Conservation (phyloP, 164 flowering plant species). For the Houttuynia cordata region DNA sequence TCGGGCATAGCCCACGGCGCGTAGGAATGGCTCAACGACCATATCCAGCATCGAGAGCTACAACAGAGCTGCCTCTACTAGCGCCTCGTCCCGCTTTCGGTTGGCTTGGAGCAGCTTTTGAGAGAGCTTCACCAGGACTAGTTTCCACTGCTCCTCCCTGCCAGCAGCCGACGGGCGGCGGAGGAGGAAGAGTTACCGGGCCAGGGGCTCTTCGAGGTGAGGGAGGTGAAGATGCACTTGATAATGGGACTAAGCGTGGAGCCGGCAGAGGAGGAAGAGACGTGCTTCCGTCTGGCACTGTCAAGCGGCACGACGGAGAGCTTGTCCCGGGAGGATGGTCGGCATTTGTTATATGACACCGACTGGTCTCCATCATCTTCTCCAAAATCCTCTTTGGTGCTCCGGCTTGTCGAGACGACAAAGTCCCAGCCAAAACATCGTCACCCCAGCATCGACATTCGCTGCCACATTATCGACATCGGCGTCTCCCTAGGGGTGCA, state of each 20-base stretch:
- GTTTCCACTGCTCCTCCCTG: constrained; percentile 70
- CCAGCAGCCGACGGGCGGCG: constrained; percentile 7
- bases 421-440: no score
- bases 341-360: constrained; percentile 78
- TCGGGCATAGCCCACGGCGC: constrained; percentile 49
- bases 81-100: constrained; percentile 68
- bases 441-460: no score
- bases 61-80: constrained; percentile 62
- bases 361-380: constrained; percentile 16
- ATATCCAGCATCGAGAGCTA: constrained; percentile 46
- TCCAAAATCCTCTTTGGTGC: neutral
- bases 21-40: constrained; percentile 41
- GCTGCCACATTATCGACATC: no score
- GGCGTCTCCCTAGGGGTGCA: no score
- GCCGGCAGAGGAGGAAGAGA: constrained; percentile 18
- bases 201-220: constrained; percentile 51
- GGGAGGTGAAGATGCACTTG: constrained; percentile 39
- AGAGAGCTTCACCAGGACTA: constrained; percentile 60
- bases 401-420: neutral
- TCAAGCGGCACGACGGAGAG: constrained; percentile 61
- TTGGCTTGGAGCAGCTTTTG: constrained; percentile 66
- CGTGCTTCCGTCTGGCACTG: constrained; percentile 13
- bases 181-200: constrained; percentile 11
- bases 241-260: constrained; percentile 25
- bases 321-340: constrained; percentile 69